phyloP scores from a whole-genome alignment of 768 basidiomycete species.

The Lepiota venenata region DNA sequence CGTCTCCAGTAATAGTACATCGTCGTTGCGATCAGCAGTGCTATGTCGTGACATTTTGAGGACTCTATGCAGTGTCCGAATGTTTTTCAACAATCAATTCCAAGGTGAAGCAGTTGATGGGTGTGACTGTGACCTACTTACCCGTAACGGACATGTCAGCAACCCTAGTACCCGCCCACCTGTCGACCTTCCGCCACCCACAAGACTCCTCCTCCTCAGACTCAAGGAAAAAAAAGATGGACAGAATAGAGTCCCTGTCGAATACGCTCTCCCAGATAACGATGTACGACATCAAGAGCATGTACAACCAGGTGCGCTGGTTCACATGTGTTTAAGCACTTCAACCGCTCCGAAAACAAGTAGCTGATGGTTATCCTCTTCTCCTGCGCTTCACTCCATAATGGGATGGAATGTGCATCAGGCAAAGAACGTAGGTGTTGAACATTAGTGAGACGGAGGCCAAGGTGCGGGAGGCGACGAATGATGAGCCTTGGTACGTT shows the following conservation, averaged over 20 bases:
- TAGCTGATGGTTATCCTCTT: not conserved
- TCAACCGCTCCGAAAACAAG: no score
- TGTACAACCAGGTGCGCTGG: slow-evolving; percentile 81
- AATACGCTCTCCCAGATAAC: slow-evolving; percentile 78
- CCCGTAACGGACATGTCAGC: no score
- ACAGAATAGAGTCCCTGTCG: slow-evolving; percentile 73
- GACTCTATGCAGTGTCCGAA: no score
- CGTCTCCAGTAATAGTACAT: no score
- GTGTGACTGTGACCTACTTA: no score
- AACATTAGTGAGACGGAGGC: slow-evolving; percentile 97
- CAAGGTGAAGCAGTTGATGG: no score
- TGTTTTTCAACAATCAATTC: no score
- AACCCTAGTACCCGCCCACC: not conserved
- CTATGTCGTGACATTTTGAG: no score
- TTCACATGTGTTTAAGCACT: no score
- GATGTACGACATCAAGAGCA: slow-evolving; percentile 89
- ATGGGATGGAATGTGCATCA: slow-evolving; percentile 29
- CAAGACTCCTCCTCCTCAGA: no score
- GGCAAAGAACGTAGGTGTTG: slow-evolving; percentile 95
- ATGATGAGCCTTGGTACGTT: slow-evolving; percentile 95
- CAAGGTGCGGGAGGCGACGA: slow-evolving; percentile 95
- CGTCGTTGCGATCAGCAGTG: no score
- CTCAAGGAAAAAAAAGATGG: slow-evolving; percentile 47
- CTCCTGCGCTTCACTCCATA: not conserved
- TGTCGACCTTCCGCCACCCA: not conserved